phyloP scores from a whole-genome alignment of 1,139 yeast genomes.

The Magnusiomyces suaveolens region DNA sequence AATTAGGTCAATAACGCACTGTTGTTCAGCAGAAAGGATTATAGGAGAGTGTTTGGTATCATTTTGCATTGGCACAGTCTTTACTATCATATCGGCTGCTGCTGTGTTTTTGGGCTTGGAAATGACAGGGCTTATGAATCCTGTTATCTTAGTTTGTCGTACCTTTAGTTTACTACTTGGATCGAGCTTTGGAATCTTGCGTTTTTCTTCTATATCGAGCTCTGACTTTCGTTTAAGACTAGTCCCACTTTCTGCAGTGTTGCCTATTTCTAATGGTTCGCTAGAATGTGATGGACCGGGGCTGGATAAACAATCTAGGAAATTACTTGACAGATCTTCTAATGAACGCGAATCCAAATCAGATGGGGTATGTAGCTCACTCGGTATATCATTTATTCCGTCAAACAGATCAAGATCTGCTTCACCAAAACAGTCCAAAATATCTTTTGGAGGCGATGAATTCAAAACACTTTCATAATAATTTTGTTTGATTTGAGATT shows the following conservation, averaged over 20 bases:
- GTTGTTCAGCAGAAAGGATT: conserved; percentile 59
- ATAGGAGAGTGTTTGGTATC: conserved; percentile 11
- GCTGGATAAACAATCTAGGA: neutral
- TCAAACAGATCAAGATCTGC: neutral
- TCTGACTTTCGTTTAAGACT: neutral
- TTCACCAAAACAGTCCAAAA: neutral
- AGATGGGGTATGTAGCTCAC: neutral
- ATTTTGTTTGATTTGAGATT: neutral
- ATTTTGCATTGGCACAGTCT: neutral
- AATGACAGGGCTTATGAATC: conserved; percentile 11
- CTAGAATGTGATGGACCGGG: neutral
- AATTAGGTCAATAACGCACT: conserved; percentile 55
- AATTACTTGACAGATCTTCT: neutral
- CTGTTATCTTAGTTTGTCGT: conserved; percentile 8
- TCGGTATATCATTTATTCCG: neutral
- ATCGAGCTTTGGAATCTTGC: neutral
- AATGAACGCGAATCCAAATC: neutral
- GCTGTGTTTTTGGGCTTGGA: conserved; percentile 10
- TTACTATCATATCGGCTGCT: neutral
- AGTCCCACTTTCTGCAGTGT: neutral
- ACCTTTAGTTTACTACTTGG: neutral
- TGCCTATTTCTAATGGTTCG: neutral
- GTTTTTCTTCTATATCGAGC: neutral
- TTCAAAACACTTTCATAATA: neutral
- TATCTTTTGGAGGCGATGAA: neutral